A percentile compares a stretch with the other conserved stretches of the same genome.
Conservation (phyloP, 2,329 filamentous ascomycete genomes). For the Juglanconis sp. region DNA sequence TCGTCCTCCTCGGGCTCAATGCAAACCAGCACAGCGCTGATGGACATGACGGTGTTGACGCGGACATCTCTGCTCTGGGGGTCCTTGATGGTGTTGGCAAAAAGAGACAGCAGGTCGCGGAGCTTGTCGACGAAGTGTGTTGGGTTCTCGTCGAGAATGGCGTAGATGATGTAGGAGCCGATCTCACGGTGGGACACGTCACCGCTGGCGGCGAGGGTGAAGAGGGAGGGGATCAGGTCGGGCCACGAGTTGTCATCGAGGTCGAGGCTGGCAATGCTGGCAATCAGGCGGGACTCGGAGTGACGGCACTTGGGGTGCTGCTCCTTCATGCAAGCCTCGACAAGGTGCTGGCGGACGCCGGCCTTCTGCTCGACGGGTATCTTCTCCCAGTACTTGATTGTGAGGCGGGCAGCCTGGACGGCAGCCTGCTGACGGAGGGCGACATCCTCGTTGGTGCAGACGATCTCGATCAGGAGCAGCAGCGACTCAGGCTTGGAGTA, state of each 20-base stretch:
- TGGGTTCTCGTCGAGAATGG: constrained; percentile 83
- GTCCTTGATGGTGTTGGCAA: constrained; percentile 84
- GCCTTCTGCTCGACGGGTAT: constrained; percentile 74
- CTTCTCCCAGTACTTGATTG: constrained; percentile 80
- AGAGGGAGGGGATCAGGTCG: constrained; percentile 74
- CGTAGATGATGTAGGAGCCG: constrained; percentile 89
- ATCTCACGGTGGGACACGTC: constrained; percentile 82
- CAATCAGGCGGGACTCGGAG: constrained; percentile 82
- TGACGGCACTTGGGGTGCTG: constrained; percentile 74
- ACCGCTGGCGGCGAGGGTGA: constrained; percentile 67
- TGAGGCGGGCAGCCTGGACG: constrained; percentile 81
- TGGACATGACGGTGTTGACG: constrained; percentile 88
- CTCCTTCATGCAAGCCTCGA: constrained; percentile 81
- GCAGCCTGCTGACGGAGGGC: constrained; percentile 85
- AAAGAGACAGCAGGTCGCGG: constrained; percentile 75
- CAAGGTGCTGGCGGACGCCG: constrained; percentile 75
- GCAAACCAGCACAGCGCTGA: constrained; percentile 83
- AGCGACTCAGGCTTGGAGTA: constrained; percentile 84
- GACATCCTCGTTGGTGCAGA: constrained; percentile 71
- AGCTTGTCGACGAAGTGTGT: constrained; percentile 81
- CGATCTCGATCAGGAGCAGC: constrained; percentile 80
- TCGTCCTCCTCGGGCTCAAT: constrained; percentile 84
- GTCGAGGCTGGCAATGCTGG: constrained; percentile 81
- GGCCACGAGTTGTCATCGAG: constrained; percentile 80
- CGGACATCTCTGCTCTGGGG: constrained; percentile 88